Evolutionary conservation across 352 stramenopile species (phyloP).

Genomic region (Thraustochytrium striatum): DNA sequence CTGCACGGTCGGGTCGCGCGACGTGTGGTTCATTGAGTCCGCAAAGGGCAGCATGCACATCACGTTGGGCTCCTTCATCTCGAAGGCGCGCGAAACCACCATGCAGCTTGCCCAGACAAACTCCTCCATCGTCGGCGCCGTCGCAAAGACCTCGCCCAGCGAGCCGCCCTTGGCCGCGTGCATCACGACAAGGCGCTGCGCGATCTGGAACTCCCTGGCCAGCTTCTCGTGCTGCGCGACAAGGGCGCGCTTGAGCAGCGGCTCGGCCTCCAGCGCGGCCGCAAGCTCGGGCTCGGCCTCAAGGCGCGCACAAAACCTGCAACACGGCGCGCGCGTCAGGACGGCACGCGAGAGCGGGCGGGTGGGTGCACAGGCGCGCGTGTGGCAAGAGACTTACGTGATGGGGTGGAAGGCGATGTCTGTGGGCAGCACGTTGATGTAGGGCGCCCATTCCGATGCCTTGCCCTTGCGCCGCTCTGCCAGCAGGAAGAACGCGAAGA

Average conservation of each 20-base stretch:
- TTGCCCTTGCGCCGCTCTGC: neutral
- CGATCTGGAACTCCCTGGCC: neutral
- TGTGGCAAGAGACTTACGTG: neutral
- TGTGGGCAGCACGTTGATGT: conserved; percentile 10
- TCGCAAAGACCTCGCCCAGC: neutral
- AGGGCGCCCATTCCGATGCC: neutral
- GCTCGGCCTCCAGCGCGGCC: neutral
- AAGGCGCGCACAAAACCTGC: neutral
- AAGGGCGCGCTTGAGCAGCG: conserved; percentile 7
- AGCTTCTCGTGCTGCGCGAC: conserved; percentile 31
- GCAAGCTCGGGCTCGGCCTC: neutral
- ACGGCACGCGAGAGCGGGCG: no score
- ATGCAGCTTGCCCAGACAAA: conserved; percentile 38
- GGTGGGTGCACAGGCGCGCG: no score
- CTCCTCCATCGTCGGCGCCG: neutral
- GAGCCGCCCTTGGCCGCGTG: neutral
- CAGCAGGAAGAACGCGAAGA: conserved; percentile 37
- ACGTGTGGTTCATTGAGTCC: conserved; percentile 37
- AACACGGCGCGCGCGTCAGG: neutral
- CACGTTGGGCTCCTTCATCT: conserved; percentile 39
- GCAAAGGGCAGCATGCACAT: conserved; percentile 47
- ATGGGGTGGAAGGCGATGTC: conserved; percentile 36
- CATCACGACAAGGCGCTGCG: neutral
- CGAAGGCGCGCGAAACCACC: conserved; percentile 39
- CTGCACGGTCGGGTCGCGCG: neutral